phyloP scores from a whole-genome alignment of 129 eudicot genomes.

The Artemisia argyi region DNA sequence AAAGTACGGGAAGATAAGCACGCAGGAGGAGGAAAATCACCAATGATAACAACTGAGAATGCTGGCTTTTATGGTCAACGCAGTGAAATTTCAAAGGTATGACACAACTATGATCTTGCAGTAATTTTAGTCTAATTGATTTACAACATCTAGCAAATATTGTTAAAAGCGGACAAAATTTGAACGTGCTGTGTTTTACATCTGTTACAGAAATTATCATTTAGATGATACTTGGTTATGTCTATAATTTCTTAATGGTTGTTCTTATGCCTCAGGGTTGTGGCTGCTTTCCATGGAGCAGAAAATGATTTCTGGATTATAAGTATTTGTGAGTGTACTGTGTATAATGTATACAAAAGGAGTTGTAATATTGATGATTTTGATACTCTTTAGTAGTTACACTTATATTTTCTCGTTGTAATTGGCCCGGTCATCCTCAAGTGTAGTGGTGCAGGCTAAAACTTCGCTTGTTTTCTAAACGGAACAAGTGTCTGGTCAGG shows the following conservation, averaged over 20 bases:
- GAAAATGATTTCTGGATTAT: constrained; percentile 40
- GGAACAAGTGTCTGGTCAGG: no score
- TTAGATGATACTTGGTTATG: no score
- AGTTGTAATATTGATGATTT: no score
- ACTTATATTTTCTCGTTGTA: no score
- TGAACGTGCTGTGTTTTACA: background rate
- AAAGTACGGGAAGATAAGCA: no score
- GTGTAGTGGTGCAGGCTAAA: no score
- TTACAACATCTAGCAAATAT: background rate
- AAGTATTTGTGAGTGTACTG: constrained; percentile 5
- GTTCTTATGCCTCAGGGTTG: constrained; percentile 42
- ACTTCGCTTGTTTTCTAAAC: no score
- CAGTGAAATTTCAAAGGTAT: constrained; percentile 48
- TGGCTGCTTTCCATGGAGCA: constrained; percentile 63
- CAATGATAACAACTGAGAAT: constrained; percentile 42
- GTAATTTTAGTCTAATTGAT: background rate
- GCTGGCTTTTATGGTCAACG: constrained; percentile 41
- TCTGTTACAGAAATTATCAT: background rate
- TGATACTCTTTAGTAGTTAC: no score
- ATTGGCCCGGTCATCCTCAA: no score
- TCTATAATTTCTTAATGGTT: background rate
- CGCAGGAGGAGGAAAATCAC: constrained; percentile 47
- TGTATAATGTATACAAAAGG: background rate
- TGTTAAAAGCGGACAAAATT: no score
- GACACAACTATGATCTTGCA: background rate